Evolutionary conservation across 257 asterid species (phyloP).

Genomic region (Primulina huaijiensis): DNA sequence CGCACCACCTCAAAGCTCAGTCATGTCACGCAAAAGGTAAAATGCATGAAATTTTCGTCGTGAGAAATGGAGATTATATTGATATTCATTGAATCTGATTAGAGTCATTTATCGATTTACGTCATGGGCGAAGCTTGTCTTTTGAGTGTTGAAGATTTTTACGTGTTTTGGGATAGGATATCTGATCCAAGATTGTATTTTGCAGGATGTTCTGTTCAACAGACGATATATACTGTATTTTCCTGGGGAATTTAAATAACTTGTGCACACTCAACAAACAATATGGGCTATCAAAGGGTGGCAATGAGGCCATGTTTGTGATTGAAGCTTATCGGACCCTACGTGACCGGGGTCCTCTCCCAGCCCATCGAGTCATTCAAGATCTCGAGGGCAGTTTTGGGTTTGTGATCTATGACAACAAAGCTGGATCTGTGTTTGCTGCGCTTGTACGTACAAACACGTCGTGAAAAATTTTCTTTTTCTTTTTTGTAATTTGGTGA

Average conservation of each 20-base stretch:
- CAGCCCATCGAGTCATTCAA: conserved; percentile 85
- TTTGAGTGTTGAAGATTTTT: background rate
- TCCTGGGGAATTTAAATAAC: conserved; percentile 68
- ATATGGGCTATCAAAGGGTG: conserved; percentile 70
- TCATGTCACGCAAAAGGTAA: conserved; percentile 53
- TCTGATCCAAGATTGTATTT: conserved; percentile 15
- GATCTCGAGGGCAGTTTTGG: conserved; percentile 91
- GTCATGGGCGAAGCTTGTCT: too few relatives aligned
- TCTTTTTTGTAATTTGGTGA: background rate
- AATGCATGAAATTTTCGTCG: background rate
- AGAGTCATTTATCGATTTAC: too few relatives aligned
- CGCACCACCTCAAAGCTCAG: conserved; percentile 36
- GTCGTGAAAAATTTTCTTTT: background rate
- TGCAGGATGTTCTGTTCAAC: conserved; percentile 75
- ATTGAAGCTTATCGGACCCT: conserved; percentile 90
- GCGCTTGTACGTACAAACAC: conserved; percentile 60
- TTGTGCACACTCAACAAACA: conserved; percentile 68
- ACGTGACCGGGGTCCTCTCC: conserved; percentile 86
- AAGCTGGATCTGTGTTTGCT: conserved; percentile 62
- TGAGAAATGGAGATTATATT: background rate
- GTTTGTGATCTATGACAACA: conserved; percentile 83
- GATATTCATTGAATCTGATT: too few relatives aligned
- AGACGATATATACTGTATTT: conserved; percentile 78
- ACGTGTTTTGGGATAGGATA: conserved; percentile 1
- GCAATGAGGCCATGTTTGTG: conserved; percentile 69